phyloP scores from a whole-genome alignment of 1,284 basidiomycete genomes.

The Apiotrichum laibachii region DNA sequence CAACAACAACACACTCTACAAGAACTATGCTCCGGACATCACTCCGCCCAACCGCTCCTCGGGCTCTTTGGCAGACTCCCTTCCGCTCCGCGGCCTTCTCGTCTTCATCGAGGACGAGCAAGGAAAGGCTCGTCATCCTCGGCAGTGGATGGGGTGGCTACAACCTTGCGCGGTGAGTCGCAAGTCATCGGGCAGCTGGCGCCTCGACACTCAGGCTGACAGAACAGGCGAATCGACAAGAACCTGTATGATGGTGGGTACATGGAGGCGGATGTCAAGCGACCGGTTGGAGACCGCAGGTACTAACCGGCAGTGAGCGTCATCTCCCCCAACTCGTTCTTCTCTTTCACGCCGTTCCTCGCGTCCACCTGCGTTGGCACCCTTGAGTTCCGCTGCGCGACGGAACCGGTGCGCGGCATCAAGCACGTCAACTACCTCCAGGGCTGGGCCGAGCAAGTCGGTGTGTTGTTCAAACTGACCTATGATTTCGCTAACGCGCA shows the following conservation, averaged over 20 bases:
- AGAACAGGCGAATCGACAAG: constrained; percentile 39
- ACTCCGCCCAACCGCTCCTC: too few species aligned
- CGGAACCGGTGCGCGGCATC: constrained; percentile 66
- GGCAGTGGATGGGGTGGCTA: constrained; percentile 85
- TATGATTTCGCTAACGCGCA: constrained; percentile 29
- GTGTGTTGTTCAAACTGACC: constrained; percentile 18
- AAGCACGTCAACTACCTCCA: constrained; percentile 43
- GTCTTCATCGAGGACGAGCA: not conserved
- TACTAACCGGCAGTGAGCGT: constrained; percentile 57
- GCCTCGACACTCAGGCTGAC: not conserved
- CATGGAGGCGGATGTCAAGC: too few species aligned
- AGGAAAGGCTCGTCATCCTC: constrained; percentile 62
- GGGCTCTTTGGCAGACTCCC: too few species aligned
- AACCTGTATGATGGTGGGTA: constrained; percentile 36
- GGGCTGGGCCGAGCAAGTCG: constrained; percentile 51
- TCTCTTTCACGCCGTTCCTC: constrained; percentile 78
- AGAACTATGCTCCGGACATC: too few species aligned
- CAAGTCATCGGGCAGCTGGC: not conserved
- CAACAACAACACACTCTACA: too few species aligned
- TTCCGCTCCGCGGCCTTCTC: not conserved
- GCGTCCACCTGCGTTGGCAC: constrained; percentile 77
- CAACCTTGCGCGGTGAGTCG: constrained; percentile 54
- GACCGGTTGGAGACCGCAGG: too few species aligned
- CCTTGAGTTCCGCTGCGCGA: constrained; percentile 71
- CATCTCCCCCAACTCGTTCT: constrained; percentile 71